These are phyloP conservation scores for Aspergillus homomorphus DNA, from an alignment of 495 filamentous ascomycete species.

Conservation along the genomic window DNA sequence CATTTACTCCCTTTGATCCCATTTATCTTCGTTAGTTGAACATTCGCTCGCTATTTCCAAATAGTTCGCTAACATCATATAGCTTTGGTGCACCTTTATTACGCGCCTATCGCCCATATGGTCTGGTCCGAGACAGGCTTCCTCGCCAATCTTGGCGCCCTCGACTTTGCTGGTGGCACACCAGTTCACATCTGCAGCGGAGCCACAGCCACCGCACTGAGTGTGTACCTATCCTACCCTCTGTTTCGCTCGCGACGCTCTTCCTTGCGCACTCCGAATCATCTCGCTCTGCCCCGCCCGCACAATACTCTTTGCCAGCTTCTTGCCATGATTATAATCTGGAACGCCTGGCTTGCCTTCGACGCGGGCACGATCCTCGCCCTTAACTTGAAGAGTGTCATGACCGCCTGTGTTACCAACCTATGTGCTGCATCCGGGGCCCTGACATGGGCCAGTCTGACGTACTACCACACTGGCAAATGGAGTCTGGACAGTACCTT, in stretches of 20 bases:
- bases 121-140: constrained; percentile 42
- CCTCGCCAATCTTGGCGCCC: constrained; percentile 33
- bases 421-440: constrained; percentile 46
- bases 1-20: constrained; percentile 47
- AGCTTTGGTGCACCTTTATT: constrained; percentile 49
- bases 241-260: constrained; percentile 39
- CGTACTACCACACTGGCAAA: constrained; percentile 43
- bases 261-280: constrained; percentile 34
- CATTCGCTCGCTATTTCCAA: neutral
- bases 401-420: constrained; percentile 49
- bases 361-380: constrained; percentile 49
- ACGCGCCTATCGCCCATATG: constrained; percentile 44
- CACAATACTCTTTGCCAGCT: constrained; percentile 49
- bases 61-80: neutral
- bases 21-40: constrained; percentile 43
- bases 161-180: constrained; percentile 47
- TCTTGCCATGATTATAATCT: constrained; percentile 50
- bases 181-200: constrained; percentile 48
- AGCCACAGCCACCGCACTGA: constrained; percentile 41
- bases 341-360: constrained; percentile 56
- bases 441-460: constrained; percentile 46
- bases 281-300: constrained; percentile 44
- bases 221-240: constrained; percentile 43
- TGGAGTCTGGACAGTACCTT: constrained; percentile 49
- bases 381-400: constrained; percentile 44